Conservation (phyloP, 2,329 filamentous ascomycete species). For the Penicillium sp. region DNA sequence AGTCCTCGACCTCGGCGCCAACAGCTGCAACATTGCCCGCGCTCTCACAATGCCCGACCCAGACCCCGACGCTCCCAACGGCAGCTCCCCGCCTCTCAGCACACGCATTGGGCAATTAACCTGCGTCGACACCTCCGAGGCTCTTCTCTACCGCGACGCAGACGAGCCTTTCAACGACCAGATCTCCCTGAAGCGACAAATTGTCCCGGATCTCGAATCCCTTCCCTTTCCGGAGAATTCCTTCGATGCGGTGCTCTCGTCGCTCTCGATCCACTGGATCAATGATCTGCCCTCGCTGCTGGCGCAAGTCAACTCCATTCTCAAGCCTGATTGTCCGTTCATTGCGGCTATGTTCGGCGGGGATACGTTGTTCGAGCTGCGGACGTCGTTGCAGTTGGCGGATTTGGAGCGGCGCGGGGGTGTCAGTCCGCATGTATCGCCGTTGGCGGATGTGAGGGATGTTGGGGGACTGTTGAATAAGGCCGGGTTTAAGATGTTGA, state of each 20-base stretch:
- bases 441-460: conserved; percentile 83
- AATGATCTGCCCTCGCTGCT: conserved; percentile 86
- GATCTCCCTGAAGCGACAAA: too few species aligned
- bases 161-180: conserved; percentile 56
- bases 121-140: conserved; percentile 70
- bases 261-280: conserved; percentile 88
- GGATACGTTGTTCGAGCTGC: conserved; percentile 85
- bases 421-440: conserved; percentile 80
- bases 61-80: too few species aligned
- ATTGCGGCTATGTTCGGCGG: conserved; percentile 94
- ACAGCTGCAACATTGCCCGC: conserved; percentile 86
- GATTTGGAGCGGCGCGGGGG: conserved; percentile 86
- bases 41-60: conserved; percentile 62
- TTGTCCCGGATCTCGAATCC: too few species aligned
- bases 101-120: too few species aligned
- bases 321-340: conserved; percentile 86
- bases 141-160: conserved; percentile 71
- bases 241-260: conserved; percentile 86
- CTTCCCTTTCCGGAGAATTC: too few species aligned
- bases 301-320: conserved; percentile 70
- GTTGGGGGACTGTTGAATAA: conserved; percentile 77
- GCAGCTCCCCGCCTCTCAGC: too few species aligned
- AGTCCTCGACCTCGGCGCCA: conserved; percentile 86
- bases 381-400: conserved; percentile 84
- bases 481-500: conserved; percentile 89